These are phyloP conservation scores for Saccharum hybrid DNA, from an alignment of 202 grass and related monocot species.

Conservation along the genomic window DNA sequence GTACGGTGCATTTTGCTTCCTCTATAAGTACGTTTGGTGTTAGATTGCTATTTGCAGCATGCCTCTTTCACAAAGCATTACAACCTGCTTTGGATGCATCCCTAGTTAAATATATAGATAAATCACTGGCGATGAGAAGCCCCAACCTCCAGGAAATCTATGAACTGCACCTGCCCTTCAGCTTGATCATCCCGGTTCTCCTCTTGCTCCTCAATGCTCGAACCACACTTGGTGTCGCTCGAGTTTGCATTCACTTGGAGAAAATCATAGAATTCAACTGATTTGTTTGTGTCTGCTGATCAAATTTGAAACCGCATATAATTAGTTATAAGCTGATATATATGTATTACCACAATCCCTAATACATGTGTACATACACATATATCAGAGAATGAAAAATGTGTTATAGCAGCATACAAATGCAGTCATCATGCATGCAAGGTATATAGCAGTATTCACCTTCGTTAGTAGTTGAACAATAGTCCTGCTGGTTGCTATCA, in stretches of 20 bases:
- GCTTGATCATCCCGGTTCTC: conserved; percentile 57
- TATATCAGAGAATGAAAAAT: not conserved
- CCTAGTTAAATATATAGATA: conserved; percentile 64
- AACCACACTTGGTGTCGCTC: conserved; percentile 78
- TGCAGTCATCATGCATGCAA: not conserved
- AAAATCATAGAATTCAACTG: conserved; percentile 85
- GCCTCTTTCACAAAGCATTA: conserved; percentile 61
- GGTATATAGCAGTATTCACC: conserved; percentile 37
- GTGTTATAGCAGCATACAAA: not conserved
- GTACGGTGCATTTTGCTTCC: conserved; percentile 52
- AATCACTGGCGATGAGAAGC: conserved; percentile 60
- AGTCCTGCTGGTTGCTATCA: conserved; percentile 39
- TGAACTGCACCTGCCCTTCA: conserved; percentile 60
- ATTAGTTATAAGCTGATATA: not conserved
- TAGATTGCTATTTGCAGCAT: conserved; percentile 53
- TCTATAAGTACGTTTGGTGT: conserved; percentile 60
- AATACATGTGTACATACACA: not conserved
- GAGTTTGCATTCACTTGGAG: conserved; percentile 83
- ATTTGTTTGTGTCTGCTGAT: conserved; percentile 61
- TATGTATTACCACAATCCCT: not conserved
- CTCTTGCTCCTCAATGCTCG: conserved; percentile 80
- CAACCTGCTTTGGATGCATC: conserved; percentile 58
- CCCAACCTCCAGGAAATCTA: conserved; percentile 91
- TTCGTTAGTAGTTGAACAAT: conserved; percentile 51
- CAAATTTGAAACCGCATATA: not conserved